Percentiles rank a stretch among this genome's conserved stretches.
These are phyloP conservation scores for Microcos paniculata DNA, from an alignment of 345 rosid genomes.

Conservation along the genomic window DNA sequence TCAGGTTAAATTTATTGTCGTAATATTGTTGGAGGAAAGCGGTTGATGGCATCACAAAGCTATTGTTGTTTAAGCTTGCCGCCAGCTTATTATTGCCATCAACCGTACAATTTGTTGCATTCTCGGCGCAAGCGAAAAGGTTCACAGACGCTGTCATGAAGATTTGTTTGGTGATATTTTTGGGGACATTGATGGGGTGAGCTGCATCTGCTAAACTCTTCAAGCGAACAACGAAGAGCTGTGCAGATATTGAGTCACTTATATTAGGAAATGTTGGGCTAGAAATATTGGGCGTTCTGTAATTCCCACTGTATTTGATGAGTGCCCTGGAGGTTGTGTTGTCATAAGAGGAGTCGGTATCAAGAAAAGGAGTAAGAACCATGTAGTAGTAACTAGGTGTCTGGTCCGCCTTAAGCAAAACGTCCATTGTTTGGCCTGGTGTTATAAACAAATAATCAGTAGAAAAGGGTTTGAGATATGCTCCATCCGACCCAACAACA, in stretches of 20 bases:
- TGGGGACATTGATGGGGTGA: constrained; percentile 30
- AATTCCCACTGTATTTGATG: constrained; percentile 22
- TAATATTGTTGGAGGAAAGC: constrained; percentile 44
- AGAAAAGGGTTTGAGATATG: constrained; percentile 27
- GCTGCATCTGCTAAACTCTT: constrained; percentile 19
- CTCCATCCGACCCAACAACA: constrained; percentile 30
- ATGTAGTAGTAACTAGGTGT: constrained; percentile 29
- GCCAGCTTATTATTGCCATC: not conserved
- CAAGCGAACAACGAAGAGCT: not conserved
- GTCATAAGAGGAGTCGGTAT: not conserved
- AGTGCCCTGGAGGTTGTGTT: constrained; percentile 38
- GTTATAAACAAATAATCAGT: constrained; percentile 15
- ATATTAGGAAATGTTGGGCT: constrained; percentile 3
- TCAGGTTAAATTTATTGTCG: not conserved
- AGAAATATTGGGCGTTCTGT: constrained; percentile 6
- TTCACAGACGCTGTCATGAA: constrained; percentile 26
- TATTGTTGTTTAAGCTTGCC: constrained; percentile 30
- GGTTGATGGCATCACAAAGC: constrained; percentile 25
- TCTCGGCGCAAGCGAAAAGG: not conserved
- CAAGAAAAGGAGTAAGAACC: constrained; percentile 13
- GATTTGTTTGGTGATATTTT: constrained; percentile 3
- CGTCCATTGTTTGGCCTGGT: constrained; percentile 37
- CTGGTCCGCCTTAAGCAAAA: constrained; percentile 23
- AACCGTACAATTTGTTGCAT: not conserved
- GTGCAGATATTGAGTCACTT: constrained; percentile 9